phyloP scores from a whole-genome alignment of 2,329 filamentous ascomycete genomes.

The Hypomyces rosellus region DNA sequence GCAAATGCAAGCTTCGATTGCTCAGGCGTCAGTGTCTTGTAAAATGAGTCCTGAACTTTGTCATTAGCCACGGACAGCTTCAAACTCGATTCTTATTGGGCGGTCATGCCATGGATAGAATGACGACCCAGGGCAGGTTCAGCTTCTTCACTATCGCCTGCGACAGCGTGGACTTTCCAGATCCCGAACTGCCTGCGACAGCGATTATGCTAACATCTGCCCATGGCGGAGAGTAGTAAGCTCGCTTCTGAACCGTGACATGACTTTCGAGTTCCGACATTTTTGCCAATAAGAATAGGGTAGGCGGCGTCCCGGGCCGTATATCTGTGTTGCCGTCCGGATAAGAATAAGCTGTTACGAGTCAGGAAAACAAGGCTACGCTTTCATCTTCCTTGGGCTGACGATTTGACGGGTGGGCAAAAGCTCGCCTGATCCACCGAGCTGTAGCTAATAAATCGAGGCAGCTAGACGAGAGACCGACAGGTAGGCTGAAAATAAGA shows the following conservation, averaged over 20 bases:
- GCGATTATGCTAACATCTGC: constrained; percentile 94
- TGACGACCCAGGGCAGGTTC: constrained; percentile 95
- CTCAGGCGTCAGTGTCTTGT: constrained; percentile 78
- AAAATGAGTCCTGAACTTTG: constrained; percentile 79
- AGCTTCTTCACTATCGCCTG: constrained; percentile 84
- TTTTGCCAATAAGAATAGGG: constrained; percentile 4
- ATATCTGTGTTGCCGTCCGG: background rate
- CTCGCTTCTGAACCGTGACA: constrained; percentile 49
- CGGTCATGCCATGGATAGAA: constrained; percentile 78
- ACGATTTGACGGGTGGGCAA: constrained; percentile 5
- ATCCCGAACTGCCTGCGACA: constrained; percentile 90
- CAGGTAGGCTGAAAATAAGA: background rate
- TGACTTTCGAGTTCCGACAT: constrained; percentile 33
- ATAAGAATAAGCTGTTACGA: constrained; percentile 4
- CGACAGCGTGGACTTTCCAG: constrained; percentile 87
- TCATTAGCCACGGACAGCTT: constrained; percentile 16
- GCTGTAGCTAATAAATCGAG: background rate
- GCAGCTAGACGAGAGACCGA: background rate
- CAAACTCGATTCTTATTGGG: constrained; percentile 4
- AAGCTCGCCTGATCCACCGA: constrained; percentile 7
- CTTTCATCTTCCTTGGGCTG: constrained; percentile 4
- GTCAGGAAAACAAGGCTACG: constrained; percentile 3
- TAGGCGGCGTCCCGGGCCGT: background rate
- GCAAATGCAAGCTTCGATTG: constrained; percentile 73
- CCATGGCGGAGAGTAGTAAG: constrained; percentile 91